Conservation (phyloP, 164 flowering plant species). For the Amborella trichopoda region DNA sequence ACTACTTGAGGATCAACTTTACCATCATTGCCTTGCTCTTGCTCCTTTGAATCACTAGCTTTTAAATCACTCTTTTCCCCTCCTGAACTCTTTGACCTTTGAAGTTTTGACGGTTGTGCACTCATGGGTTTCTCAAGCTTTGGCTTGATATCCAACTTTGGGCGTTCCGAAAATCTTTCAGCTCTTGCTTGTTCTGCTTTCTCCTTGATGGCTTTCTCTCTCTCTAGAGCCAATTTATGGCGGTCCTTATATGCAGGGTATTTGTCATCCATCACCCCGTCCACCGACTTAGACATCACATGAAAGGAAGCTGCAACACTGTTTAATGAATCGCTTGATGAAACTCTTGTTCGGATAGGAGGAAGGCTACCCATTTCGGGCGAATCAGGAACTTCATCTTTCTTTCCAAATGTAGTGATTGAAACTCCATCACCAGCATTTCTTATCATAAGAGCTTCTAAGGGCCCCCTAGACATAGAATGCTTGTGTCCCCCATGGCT, state of each 20-base stretch:
- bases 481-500: constrained; percentile 34
- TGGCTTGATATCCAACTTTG: constrained; percentile 12
- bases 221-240: constrained; percentile 80
- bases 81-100: too few relatives aligned
- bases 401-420: constrained; percentile 70
- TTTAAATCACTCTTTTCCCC: neutral
- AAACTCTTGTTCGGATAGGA: constrained; percentile 24
- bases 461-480: constrained; percentile 54
- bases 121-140: constrained; percentile 4
- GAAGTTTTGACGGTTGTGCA: constrained; percentile 61
- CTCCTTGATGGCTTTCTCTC: constrained; percentile 81
- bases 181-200: constrained; percentile 85
- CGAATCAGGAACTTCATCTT: constrained; percentile 39
- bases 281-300: constrained; percentile 87
- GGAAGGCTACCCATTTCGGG: constrained; percentile 52
- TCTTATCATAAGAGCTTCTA: constrained; percentile 79
- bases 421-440: constrained; percentile 80
- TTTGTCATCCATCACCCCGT: constrained; percentile 70
- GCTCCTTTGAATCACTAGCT: constrained; percentile 29
- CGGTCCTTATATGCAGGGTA: constrained; percentile 90
- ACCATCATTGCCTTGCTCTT: constrained; percentile 27
- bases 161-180: constrained; percentile 45
- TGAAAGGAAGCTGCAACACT: constrained; percentile 69
- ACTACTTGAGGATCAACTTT: constrained; percentile 32
- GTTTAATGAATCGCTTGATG: constrained; percentile 54